Evolutionary conservation across 1,284 basidiomycete species (phyloP).

Genomic region (Volvariella surrecta): DNA sequence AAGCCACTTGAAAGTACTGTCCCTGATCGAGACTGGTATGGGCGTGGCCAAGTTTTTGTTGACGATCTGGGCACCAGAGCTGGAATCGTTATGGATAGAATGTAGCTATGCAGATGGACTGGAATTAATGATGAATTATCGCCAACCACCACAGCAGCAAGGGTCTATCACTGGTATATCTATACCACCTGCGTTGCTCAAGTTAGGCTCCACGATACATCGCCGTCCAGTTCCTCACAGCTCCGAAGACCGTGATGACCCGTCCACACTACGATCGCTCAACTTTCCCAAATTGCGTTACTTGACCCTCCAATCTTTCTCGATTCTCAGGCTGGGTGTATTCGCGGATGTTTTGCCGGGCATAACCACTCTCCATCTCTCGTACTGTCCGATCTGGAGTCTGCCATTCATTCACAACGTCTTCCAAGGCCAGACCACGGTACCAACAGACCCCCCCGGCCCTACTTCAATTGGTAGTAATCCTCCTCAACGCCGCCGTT

Average conservation of each 20-base stretch:
- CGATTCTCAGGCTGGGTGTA: constrained; percentile 11
- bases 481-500: constrained; percentile 7
- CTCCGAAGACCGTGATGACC: not conserved
- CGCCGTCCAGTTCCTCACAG: too few relatives aligned
- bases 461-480: too few relatives aligned
- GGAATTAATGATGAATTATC: constrained; percentile 11
- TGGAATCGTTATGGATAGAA: constrained; percentile 25
- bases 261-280: constrained; percentile 9
- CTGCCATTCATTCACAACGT: constrained; percentile 3
- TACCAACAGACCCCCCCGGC: constrained; percentile 8
- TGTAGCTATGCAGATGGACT: constrained; percentile 7
- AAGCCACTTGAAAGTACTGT: not conserved
- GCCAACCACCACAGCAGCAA: too few relatives aligned
- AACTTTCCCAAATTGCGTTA: constrained; percentile 24
- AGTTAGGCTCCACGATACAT: too few relatives aligned
- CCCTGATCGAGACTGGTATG: not conserved
- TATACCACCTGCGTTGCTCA: too few relatives aligned
- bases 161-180: too few relatives aligned
- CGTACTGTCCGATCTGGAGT: constrained; percentile 11
- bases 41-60: constrained; percentile 4
- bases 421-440: constrained; percentile 13
- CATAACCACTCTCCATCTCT: constrained; percentile 22
- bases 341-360: constrained; percentile 21
- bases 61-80: constrained; percentile 15
- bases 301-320: constrained; percentile 21